Conservation (phyloP, 306 rosid species). For the peach (Prunus persica) region DNA sequence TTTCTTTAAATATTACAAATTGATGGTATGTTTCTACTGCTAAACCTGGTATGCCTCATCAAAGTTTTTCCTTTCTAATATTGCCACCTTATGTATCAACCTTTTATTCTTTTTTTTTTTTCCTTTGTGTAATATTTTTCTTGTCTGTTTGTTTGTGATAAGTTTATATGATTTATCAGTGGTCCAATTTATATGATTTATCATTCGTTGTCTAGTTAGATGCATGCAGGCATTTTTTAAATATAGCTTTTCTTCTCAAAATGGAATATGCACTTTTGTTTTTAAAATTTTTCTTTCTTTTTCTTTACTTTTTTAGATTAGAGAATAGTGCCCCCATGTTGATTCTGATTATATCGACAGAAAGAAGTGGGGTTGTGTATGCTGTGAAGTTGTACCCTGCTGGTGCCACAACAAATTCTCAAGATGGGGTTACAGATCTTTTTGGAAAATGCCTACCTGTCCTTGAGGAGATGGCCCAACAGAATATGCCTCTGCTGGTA, state of each 20-base stretch:
- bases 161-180: not conserved
- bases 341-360: slow-evolving; percentile 37
- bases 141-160: not conserved
- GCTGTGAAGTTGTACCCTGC: slow-evolving; percentile 94
- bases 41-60: not conserved
- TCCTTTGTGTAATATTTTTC: not conserved
- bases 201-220: not conserved
- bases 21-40: not conserved
- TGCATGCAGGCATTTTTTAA: not conserved
- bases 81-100: not conserved
- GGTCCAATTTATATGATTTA: not conserved
- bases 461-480: slow-evolving; percentile 81
- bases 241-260: not conserved
- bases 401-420: slow-evolving; percentile 94
- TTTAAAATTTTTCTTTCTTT: not conserved
- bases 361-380: slow-evolving; percentile 65
- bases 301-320: not conserved
- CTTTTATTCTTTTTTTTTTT: not conserved
- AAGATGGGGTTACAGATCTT: slow-evolving; percentile 88
- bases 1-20: not conserved
- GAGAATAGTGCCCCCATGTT: slow-evolving; percentile 2
- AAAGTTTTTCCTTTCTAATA: too few species aligned
- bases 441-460: slow-evolving; percentile 79
- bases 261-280: not conserved
- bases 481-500: slow-evolving; percentile 79